These are phyloP conservation scores for Chenopodium quinoa DNA, from an alignment of 148 eudicot species.

Conservation along the genomic window DNA sequence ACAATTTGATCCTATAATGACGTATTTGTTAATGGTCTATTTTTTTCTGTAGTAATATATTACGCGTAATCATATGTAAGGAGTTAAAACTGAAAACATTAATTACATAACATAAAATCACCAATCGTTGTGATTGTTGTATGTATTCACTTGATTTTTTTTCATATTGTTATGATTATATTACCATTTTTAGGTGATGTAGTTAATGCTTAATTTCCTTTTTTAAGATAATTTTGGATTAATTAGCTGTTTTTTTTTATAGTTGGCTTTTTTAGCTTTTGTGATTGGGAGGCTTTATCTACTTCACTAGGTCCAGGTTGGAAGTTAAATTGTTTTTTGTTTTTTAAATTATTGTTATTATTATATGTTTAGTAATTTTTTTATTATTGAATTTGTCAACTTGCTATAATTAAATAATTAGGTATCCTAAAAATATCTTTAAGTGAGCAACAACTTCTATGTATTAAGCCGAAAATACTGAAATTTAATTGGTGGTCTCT, in stretches of 20 bases:
- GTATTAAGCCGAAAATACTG: not conserved
- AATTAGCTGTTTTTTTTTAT: not conserved
- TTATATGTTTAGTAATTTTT: not conserved
- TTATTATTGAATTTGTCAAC: conserved; percentile 9
- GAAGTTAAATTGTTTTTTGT: not conserved
- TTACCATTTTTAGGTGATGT: too few species aligned
- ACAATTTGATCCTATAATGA: conserved; percentile 1
- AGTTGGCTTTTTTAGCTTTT: not conserved
- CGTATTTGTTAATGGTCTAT: not conserved
- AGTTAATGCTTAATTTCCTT: too few species aligned
- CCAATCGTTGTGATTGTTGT: too few species aligned
- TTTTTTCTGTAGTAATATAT: too few species aligned
- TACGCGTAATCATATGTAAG: not conserved
- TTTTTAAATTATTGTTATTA: too few species aligned
- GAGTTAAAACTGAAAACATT: not conserved
- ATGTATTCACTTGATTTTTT: too few species aligned
- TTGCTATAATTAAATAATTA: conserved; percentile 1
- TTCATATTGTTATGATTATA: too few species aligned
- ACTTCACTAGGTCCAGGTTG: conserved; percentile 5
- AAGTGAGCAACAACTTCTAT: not conserved
- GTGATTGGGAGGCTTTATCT: not conserved
- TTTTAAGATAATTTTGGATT: not conserved
- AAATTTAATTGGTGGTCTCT: not conserved
- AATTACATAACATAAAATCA: not conserved
- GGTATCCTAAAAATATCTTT: not conserved